Base-by-base conservation (phyloP, 2,329 filamentous ascomycete genomes). In the Lecanosticta acicola region DNA sequence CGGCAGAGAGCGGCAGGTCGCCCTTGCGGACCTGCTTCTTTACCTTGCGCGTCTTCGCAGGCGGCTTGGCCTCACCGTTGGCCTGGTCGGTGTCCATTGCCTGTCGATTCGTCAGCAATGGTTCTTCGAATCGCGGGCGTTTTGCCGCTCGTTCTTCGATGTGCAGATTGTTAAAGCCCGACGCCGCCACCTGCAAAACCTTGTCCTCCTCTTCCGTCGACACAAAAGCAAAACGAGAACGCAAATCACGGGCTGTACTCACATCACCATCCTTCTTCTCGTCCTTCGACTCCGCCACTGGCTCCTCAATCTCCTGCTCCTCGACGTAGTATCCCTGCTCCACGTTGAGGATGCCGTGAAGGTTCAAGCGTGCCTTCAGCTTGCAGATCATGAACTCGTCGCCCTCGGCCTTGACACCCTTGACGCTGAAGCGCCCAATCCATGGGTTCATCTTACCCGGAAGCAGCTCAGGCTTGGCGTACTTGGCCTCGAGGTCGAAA, bases 341-440 rank as follows among this genome's bases (percentile, higher is more conserved):
- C 32, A 98, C 85, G 66, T 97, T 97, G 57, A 98, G 77, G 49
- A 98, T 81, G 68, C 93, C 93, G 74, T 97, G 90, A 55, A 97
- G 80, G 73, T 98, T 98, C 46, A 98, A 80, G 54, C 93, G 84
- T 39, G 93, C 91, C 80, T 97, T 97, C 53, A 98, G 83, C 77
- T 98, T 98, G 84, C 93, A 98, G 64, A 97, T 94, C 91, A 98
- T 97, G 70, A 97, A 98, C 67, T 97, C 93, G 50, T 94, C 87
- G 57, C 83, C 80, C 65, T 94, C 88, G 33, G 88, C 85, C 79
- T 96, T 90, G 65, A 98, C 91, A 37, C 86, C 87, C 80, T 98
- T 98, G 68, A 98, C 89, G 34, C 90, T 95, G 76, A 98, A 98
- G 55, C 88, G 84, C 46, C 93, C 93, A 59, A 98, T 96, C 86